Base-by-base conservation (phyloP, 2,329 filamentous ascomycete species). In the Cyphellophora europaea region DNA sequence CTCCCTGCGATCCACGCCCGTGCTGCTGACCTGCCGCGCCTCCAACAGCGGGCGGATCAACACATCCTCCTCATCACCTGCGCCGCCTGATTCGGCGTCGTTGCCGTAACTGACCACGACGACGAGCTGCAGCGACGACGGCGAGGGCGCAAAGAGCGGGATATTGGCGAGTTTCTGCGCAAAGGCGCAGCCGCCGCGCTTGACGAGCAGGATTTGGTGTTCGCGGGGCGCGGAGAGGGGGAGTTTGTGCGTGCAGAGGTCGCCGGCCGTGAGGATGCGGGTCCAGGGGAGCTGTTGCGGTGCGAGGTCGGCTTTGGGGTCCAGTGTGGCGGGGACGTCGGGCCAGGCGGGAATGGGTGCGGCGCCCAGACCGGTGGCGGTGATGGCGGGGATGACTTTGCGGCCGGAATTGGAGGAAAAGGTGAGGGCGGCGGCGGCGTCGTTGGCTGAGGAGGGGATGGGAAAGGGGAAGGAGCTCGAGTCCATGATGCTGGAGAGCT, bases 151-250 rank as follows among this genome's bases (percentile, higher is more conserved):
- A 53, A 79, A 89, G 6, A 75, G 73, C 1, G 89, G 87, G n/a
- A 96, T 87, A 45, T 85, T 88, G 33, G 72, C 69, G 1, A 96
- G 63, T 57, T 98, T 98, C 17, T 80, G 63, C 21, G 74, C 79
- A 57, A 96, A 96, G 15, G 73, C 81, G 62, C 91, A 98, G 1
- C 76, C 77, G 25, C 91, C 89, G 5, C 91, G 77, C 17, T 74
- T 77, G 49, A 96, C 69, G 32, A 94, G 73, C 40, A 98, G 77
- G 40, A 96, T 67, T 33, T 94, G 79, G 59, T 93, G 61, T 2
- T 56, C 60, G 27, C 64, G 65, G 0, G 65, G 67, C 3, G 77
- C 57, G 5, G 64, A 56, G 2, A 65, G 48, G 10, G 74, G 57
- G 35, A 85, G 58, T 40, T 68, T 57, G 38, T 66, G 62, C n/a